Evolutionary conservation across 192 early-diverging fungal genomes (phyloP).

Genomic region (Backusella mclennaniae): DNA sequence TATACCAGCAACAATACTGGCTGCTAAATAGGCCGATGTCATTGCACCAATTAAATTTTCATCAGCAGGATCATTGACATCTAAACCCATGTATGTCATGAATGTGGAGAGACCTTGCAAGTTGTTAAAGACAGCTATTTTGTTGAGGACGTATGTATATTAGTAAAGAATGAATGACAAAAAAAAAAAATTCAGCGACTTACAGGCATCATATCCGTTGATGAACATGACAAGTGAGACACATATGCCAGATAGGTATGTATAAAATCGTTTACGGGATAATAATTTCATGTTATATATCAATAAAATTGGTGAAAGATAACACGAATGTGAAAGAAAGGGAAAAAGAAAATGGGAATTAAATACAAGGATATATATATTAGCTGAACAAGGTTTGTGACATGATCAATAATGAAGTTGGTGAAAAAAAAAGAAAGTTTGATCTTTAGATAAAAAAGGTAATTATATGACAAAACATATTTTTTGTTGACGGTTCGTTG

Average conservation of each 20-base stretch:
- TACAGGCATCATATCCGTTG: slow-evolving; percentile 28
- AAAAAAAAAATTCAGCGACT: neutral
- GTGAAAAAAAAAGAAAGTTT: neutral
- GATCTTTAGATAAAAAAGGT: slow-evolving; percentile 6
- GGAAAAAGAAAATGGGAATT: neutral
- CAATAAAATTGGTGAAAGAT: neutral
- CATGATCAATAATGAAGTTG: neutral
- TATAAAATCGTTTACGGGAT: slow-evolving; percentile 8
- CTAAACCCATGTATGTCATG: neutral
- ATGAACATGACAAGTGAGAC: slow-evolving; percentile 27
- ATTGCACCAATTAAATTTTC: slow-evolving; percentile 23
- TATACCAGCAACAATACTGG: slow-evolving; percentile 21
- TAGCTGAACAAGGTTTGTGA: neutral
- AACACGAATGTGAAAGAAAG: neutral
- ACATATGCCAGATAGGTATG: slow-evolving; percentile 10
- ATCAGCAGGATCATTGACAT: slow-evolving; percentile 1
- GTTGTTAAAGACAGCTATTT: slow-evolving; percentile 26
- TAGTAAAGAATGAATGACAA: no score
- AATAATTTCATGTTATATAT: neutral
- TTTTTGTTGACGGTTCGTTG: neutral
- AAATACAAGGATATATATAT: slow-evolving; percentile 8
- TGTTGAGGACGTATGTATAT: neutral
- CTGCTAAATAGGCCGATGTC: slow-evolving; percentile 14
- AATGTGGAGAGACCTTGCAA: slow-evolving; percentile 10
- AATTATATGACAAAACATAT: neutral